These are phyloP conservation scores for Skeletonema costatum DNA, from an alignment of 108 stramenopile species.

Conservation along the genomic window DNA sequence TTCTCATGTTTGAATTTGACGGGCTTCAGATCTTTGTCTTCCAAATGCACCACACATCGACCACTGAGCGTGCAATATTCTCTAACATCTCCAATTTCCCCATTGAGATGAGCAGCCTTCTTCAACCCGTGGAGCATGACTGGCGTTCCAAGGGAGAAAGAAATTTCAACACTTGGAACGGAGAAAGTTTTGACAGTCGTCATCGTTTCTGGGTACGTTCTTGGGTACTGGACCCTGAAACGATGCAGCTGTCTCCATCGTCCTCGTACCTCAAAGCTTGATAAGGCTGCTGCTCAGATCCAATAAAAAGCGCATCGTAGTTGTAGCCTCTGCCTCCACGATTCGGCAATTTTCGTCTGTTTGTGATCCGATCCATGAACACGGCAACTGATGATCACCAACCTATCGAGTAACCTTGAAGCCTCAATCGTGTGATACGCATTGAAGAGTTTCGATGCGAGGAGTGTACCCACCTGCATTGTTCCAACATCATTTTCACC, in stretches of 20 bases:
- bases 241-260: neutral
- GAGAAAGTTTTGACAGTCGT: neutral
- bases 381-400: no score
- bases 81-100: constrained; percentile 2
- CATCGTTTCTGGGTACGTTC: neutral
- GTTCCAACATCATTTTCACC: no score
- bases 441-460: no score
- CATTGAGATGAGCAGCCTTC: neutral
- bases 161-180: neutral
- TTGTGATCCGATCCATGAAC: no score
- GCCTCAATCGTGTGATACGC: no score
- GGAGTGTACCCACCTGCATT: no score
- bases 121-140: constrained; percentile 12
- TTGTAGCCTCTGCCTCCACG: no score
- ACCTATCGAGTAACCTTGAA: no score
- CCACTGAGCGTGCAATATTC: neutral
- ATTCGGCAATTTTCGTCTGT: no score
- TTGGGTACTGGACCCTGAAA: neutral
- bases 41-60: constrained; percentile 1
- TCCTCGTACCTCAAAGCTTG: neutral
- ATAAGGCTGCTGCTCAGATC: neutral
- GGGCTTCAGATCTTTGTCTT: neutral
- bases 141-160: neutral
- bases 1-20: neutral
- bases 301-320: no score